Evolutionary conservation across 1,284 basidiomycete species (phyloP), one percentile per base, ranked within the genome.

Genomic region (Inonotus obliquus): DNA sequence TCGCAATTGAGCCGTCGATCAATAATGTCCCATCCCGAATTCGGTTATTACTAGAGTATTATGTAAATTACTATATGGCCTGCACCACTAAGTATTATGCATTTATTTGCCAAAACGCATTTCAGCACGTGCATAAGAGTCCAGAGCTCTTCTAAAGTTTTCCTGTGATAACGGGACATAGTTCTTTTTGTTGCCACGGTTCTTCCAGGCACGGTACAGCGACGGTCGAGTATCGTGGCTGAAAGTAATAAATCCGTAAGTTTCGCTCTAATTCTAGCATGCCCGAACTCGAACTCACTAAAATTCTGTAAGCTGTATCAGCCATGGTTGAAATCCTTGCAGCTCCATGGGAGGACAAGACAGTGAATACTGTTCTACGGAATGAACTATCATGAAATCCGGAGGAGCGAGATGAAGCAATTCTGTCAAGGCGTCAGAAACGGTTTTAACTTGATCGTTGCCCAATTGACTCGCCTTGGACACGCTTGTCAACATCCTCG

Each of bases 261-360:
- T 9, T 57, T 1, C 1, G 21, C 19, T 47, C 37, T 9, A 29
- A 21, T 48, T 48, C 19, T 19, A 13, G 7, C 10, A 13, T 2
- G 11, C 9, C 39, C 48, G 21, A 10, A 57, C 87, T 75, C 69
- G 21, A 10, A 57, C 87, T 75, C 69, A 91, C 89, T 84, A 80
- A 64, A 92, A 83, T 72, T 92, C 89, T 47, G 87, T 88, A 54
- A 92, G 74, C 61, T 84, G 77, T 10, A 85, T 81, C 65, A 91
- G 88, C 89, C 89, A 92, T 25, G 90, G 89, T 25, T 90, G 89
- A 65, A 87, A 91, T 1, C 85, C 86, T 65, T 87, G 74, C 11
- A 91, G 74, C 69, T 91, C 87, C 55, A 86, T 71, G 1, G 86
- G 81, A 29, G 75, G 68, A 53, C 69, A 72, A 56, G 74, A 71